phyloP scores from a whole-genome alignment of 257 asterid species.

The Solanum infundibuliforme region DNA sequence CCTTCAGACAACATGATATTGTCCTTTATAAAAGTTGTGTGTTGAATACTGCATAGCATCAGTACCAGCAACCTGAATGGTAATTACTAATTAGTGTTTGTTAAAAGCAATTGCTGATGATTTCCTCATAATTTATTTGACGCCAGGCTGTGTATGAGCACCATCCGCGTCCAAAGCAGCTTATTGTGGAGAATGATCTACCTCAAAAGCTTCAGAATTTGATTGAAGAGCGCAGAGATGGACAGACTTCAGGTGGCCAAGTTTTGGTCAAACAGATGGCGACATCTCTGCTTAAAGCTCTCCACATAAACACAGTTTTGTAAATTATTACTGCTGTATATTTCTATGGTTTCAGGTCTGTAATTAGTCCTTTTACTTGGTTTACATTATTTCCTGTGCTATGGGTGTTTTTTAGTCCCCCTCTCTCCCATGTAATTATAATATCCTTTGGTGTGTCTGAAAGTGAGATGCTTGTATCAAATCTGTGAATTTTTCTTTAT shows the following conservation, averaged over 20 bases:
- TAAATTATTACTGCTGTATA: conserved; percentile 14
- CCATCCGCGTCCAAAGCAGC: conserved; percentile 96
- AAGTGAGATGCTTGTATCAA: not conserved
- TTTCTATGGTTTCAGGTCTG: not conserved
- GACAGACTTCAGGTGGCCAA: conserved; percentile 95
- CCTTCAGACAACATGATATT: not conserved
- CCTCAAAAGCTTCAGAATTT: conserved; percentile 83
- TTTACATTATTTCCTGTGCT: not conserved
- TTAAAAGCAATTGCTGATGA: not conserved
- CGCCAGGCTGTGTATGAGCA: conserved; percentile 91
- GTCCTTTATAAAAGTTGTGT: not conserved
- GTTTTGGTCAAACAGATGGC: conserved; percentile 99
- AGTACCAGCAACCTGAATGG: not conserved
- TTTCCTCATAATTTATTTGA: not conserved
- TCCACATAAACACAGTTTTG: conserved; percentile 87
- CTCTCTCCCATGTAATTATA: not conserved
- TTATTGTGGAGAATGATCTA: conserved; percentile 90
- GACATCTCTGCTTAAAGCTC: conserved; percentile 93
- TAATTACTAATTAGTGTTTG: not conserved
- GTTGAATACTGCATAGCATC: not conserved
- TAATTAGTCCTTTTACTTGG: not conserved
- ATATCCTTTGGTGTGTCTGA: not conserved
- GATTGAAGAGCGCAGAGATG: conserved; percentile 94
- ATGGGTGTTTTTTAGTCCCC: not conserved
- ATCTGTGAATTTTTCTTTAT: not conserved